A percentile compares a stretch with the other conserved stretches of the same genome.
Evolutionary conservation across 306 rosid species (phyloP).

Genomic region (Vigna radiata): DNA sequence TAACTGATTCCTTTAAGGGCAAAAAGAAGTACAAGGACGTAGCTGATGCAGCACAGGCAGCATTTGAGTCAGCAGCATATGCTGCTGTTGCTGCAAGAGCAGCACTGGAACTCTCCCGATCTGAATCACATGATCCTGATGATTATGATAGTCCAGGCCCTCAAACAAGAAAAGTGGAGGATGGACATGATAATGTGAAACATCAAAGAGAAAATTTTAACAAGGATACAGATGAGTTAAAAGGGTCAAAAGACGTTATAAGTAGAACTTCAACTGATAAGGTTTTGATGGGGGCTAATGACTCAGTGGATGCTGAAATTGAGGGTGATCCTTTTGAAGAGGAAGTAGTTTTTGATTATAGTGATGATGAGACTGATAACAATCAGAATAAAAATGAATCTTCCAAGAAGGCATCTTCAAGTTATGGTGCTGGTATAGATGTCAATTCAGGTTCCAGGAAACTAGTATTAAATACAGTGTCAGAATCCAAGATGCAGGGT

Average conservation of each 20-base stretch:
- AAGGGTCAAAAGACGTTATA: conserved; percentile 44
- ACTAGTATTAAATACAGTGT: conserved; percentile 31
- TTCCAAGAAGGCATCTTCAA: conserved; percentile 42
- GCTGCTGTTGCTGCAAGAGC: conserved; percentile 94
- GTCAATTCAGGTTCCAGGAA: conserved; percentile 39
- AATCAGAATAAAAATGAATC: conserved; percentile 40
- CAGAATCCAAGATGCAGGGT: conserved; percentile 50
- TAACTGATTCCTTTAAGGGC: conserved; percentile 54
- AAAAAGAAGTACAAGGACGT: conserved; percentile 72
- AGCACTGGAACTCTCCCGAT: conserved; percentile 79
- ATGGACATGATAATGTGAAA: conserved; percentile 38
- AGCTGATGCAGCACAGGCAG: conserved; percentile 95
- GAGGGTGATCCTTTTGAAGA: conserved; percentile 45
- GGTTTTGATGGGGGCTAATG: conserved; percentile 35
- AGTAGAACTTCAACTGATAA: conserved; percentile 52
- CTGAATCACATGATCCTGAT: conserved; percentile 61
- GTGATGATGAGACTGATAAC: conserved; percentile 51
- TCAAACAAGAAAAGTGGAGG: conserved; percentile 38
- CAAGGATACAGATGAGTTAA: conserved; percentile 36
- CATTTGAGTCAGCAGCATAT: conserved; percentile 87
- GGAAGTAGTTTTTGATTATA: conserved; percentile 58
- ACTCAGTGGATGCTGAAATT: conserved; percentile 29
- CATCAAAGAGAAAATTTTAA: conserved; percentile 39
- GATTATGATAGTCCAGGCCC: conserved; percentile 54
- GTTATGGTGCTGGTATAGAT: conserved; percentile 47